phyloP scores from a whole-genome alignment of 495 filamentous ascomycete genomes.

The Penicillium fimorum region DNA sequence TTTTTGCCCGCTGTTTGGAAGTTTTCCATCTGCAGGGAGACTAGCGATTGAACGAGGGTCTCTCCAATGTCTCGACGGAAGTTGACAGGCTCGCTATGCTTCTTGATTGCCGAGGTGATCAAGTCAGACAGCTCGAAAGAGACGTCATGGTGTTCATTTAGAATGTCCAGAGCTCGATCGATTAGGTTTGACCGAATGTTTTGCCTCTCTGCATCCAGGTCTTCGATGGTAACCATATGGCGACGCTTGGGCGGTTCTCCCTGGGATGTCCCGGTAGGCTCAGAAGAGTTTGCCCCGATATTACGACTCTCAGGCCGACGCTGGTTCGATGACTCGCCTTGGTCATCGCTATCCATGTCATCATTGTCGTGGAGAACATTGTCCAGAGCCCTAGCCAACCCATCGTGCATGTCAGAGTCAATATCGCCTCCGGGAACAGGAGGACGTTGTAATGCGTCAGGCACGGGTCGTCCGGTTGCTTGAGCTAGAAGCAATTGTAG shows the following conservation, averaged over 20 bases:
- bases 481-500: slow-evolving; percentile 43
- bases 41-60: slow-evolving; percentile 80
- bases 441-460: slow-evolving; percentile 24
- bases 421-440: slow-evolving; percentile 21
- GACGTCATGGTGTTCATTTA: slow-evolving; percentile 80
- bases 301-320: slow-evolving; percentile 16
- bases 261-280: slow-evolving; percentile 17
- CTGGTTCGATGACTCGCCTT: slow-evolving; percentile 25
- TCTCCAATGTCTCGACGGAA: slow-evolving; percentile 74
- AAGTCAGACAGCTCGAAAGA: slow-evolving; percentile 91
- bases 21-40: slow-evolving; percentile 76
- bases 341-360: slow-evolving; percentile 25
- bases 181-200: slow-evolving; percentile 74
- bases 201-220: slow-evolving; percentile 75
- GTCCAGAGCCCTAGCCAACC: slow-evolving; percentile 37
- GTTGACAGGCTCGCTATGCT: slow-evolving; percentile 59
- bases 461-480: slow-evolving; percentile 28
- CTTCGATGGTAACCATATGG: slow-evolving; percentile 65
- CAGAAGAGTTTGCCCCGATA: slow-evolving; percentile 19
- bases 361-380: slow-evolving; percentile 38
- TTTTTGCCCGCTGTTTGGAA: slow-evolving; percentile 70
- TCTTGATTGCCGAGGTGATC: slow-evolving; percentile 72
- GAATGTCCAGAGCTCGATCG: slow-evolving; percentile 83
- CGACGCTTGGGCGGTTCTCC: slow-evolving; percentile 30
- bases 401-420: slow-evolving; percentile 33